These are phyloP conservation scores for Nicotiana benthamiana DNA, from an alignment of 257 asterid genomes.

Conservation along the genomic window DNA sequence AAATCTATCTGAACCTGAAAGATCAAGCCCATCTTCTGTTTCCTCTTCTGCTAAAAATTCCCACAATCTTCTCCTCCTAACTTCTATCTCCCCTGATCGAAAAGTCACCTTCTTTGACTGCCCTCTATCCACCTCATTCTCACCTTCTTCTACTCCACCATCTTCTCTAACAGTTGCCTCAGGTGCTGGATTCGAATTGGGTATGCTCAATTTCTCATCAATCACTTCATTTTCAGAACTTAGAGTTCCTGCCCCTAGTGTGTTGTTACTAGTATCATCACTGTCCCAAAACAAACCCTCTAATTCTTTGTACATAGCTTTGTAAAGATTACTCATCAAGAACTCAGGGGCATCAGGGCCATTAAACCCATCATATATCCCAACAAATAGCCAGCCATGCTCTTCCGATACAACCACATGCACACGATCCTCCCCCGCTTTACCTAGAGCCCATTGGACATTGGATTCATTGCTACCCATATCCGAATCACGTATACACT, in stretches of 20 bases:
- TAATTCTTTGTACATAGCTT: constrained; percentile 74
- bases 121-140: constrained; percentile 18
- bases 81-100: constrained; percentile 61
- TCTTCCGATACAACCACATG: constrained; percentile 97
- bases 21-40: constrained; percentile 80
- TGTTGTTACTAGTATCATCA: constrained; percentile 20
- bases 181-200: constrained; percentile 6
- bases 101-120: constrained; percentile 51
- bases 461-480: constrained; percentile 37
- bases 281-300: constrained; percentile 95
- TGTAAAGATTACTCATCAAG: constrained; percentile 82
- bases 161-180: background rate
- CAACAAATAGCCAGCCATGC: constrained; percentile 93
- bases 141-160: constrained; percentile 29
- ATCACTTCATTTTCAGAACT: constrained; percentile 30
- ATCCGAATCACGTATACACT: constrained; percentile 38
- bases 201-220: constrained; percentile 22
- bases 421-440: constrained; percentile 98
- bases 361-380: constrained; percentile 92
- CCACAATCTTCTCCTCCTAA: constrained; percentile 87
- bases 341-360: constrained; percentile 98
- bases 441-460: constrained; percentile 90
- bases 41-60: constrained; percentile 83
- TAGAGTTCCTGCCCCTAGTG: constrained; percentile 21
- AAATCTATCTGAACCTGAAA: constrained; percentile 91